Conservation (phyloP, 139 green algal species). For the Medakamo hakoo region DNA sequence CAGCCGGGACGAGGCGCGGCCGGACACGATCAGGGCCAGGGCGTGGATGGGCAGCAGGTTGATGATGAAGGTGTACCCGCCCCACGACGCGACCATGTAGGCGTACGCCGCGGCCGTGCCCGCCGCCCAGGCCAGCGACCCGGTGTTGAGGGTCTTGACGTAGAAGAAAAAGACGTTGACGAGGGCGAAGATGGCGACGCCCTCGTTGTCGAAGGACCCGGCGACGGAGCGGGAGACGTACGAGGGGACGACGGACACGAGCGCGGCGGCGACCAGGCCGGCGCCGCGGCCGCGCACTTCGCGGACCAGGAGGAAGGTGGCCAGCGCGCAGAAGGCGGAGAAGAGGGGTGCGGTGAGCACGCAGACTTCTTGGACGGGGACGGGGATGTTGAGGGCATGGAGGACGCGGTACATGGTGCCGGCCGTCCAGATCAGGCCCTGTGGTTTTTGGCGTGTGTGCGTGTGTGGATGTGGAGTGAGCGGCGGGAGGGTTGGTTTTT, state of each 20-base stretch:
- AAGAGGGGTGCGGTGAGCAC: conserved; percentile 92
- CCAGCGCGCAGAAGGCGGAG: conserved; percentile 62
- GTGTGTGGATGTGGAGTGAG: too few species aligned
- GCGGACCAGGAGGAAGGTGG: conserved; percentile 71
- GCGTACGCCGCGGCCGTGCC: conserved; percentile 48
- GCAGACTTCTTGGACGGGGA: conserved; percentile 91
- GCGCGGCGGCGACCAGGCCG: conserved; percentile 64
- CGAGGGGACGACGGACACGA: conserved; percentile 72
- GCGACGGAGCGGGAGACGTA: conserved; percentile 81
- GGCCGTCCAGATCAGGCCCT: conserved; percentile 85
- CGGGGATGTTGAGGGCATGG: conserved; percentile 71
- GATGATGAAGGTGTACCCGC: conserved; percentile 97
- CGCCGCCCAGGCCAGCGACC: conserved; percentile 51
- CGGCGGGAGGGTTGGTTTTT: neutral
- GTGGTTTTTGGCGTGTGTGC: too few species aligned
- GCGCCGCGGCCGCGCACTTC: conserved; percentile 56
- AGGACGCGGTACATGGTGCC: conserved; percentile 71
- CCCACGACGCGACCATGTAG: conserved; percentile 87
- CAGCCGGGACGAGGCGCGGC: conserved; percentile 33
- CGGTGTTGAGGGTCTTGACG: conserved; percentile 42
- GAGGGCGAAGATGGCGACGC: conserved; percentile 88
- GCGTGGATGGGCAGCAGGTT: conserved; percentile 93
- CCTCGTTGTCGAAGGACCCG: conserved; percentile 76
- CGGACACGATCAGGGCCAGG: conserved; percentile 59
- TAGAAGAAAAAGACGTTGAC: conserved; percentile 78